Evolutionary conservation across 257 asterid genomes (phyloP).

Genomic region (Echites panduratus): DNA sequence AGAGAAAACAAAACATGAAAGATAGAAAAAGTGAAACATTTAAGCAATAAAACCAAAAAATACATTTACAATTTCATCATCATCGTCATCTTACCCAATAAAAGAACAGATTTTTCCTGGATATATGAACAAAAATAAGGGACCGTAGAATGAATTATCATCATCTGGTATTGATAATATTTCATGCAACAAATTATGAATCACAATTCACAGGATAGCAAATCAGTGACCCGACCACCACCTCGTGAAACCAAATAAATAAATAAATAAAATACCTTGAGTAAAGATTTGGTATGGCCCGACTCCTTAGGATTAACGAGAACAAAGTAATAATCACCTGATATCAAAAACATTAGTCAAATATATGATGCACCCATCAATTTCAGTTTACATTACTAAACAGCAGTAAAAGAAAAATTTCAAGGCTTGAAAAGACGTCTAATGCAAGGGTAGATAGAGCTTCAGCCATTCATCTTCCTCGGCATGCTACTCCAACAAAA

Average conservation of each 20-base stretch:
- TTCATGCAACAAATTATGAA: background rate
- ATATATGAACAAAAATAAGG: background rate
- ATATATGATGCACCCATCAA: background rate
- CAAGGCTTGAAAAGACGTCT: background rate
- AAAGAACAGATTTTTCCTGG: background rate
- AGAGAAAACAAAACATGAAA: background rate
- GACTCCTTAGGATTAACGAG: slow-evolving; percentile 74
- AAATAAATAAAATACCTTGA: slow-evolving; percentile 45
- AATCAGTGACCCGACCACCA: background rate
- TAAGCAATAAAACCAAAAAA: background rate
- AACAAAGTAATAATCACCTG: slow-evolving; percentile 54
- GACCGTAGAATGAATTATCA: background rate
- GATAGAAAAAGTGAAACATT: background rate
- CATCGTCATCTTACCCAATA: background rate
- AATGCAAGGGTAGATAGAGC: too few species aligned
- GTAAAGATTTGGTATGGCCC: slow-evolving; percentile 43
- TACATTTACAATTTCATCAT: background rate
- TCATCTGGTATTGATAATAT: background rate
- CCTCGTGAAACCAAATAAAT: background rate
- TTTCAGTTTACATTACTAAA: background rate
- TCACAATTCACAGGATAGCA: too few species aligned
- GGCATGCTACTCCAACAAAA: too few species aligned
- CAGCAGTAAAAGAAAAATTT: background rate
- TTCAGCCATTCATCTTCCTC: too few species aligned
- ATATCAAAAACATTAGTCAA: slow-evolving; percentile 9